These are phyloP conservation scores for Wickerhamomyces strasburgensis DNA, from an alignment of 805 yeast species.

Conservation along the genomic window DNA sequence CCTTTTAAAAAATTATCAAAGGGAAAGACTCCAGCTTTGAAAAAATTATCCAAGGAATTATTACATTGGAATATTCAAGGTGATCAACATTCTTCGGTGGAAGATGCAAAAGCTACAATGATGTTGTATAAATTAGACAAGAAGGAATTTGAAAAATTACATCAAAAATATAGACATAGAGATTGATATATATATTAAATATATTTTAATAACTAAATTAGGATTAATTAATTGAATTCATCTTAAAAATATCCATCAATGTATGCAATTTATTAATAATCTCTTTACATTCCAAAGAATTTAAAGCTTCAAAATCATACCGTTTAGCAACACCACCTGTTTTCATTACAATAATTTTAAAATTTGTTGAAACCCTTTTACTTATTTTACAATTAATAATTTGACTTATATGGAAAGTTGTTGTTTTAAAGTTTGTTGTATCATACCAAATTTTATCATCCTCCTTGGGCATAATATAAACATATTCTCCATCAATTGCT, in stretches of 20 bases:
- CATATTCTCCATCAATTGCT: slow-evolving; percentile 91
- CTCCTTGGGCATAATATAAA: slow-evolving; percentile 77
- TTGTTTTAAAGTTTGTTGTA: slow-evolving; percentile 61
- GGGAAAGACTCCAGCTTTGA: slow-evolving; percentile 72
- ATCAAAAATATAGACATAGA: slow-evolving; percentile 15
- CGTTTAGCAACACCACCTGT: slow-evolving; percentile 68
- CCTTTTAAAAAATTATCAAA: slow-evolving; percentile 55
- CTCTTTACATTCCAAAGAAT: slow-evolving; percentile 56
- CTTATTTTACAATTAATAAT: slow-evolving; percentile 73
- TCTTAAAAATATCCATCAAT: slow-evolving; percentile 50
- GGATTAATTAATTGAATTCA: too few relatives aligned
- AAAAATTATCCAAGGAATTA: slow-evolving; percentile 54
- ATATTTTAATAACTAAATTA: too few relatives aligned
- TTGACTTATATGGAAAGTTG: slow-evolving; percentile 81
- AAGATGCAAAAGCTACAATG: slow-evolving; percentile 90
- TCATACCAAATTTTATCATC: slow-evolving; percentile 75
- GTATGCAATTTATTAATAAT: slow-evolving; percentile 67
- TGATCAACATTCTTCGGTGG: slow-evolving; percentile 81
- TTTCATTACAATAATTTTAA: slow-evolving; percentile 74
- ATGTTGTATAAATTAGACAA: slow-evolving; percentile 60
- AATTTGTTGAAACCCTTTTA: slow-evolving; percentile 66
- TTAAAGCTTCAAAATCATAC: slow-evolving; percentile 79
- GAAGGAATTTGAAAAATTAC: slow-evolving; percentile 51
- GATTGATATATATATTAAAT: too few relatives aligned
- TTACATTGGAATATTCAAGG: slow-evolving; percentile 60